These are phyloP conservation scores for Irpex sp. DNA, from an alignment of 1,284 basidiomycete genomes.

Conservation along the genomic window DNA sequence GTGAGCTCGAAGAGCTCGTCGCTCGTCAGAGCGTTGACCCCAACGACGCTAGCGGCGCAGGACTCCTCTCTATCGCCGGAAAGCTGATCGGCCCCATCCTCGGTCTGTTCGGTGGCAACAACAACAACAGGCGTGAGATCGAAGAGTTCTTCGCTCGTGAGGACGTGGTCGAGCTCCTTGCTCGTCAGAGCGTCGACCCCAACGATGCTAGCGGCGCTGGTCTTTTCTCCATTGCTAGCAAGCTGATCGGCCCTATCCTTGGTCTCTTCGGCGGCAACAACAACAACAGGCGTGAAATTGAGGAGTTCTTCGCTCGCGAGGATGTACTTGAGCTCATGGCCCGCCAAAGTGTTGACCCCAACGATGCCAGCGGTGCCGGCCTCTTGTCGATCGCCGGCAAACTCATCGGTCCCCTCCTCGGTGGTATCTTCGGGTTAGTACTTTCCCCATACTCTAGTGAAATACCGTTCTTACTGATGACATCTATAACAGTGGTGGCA, in stretches of 20 bases:
- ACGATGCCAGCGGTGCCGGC: no score
- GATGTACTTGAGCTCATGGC: not conserved
- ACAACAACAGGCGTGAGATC: not conserved
- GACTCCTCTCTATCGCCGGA: no score
- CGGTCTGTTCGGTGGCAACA: not conserved
- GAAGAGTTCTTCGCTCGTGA: not conserved
- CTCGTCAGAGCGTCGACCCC: no score
- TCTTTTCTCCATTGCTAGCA: not conserved
- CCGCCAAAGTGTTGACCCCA: no score
- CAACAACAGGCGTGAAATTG: not conserved
- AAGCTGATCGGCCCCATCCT: not conserved
- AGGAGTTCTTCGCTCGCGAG: no score
- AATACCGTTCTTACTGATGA: no score
- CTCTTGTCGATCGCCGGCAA: no score
- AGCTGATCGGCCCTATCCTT: not conserved
- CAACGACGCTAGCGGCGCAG: no score
- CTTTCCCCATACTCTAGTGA: no score
- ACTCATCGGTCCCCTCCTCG: no score
- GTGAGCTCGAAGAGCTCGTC: not conserved
- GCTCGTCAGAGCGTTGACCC: not conserved
- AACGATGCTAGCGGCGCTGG: not conserved
- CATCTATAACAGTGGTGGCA: not conserved
- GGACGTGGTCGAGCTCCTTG: not conserved
- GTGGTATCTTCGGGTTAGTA: no score
- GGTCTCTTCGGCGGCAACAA: not conserved